Evolutionary conservation across 2,329 filamentous ascomycete species (phyloP).

Genomic region (Botrytis galanthina): DNA sequence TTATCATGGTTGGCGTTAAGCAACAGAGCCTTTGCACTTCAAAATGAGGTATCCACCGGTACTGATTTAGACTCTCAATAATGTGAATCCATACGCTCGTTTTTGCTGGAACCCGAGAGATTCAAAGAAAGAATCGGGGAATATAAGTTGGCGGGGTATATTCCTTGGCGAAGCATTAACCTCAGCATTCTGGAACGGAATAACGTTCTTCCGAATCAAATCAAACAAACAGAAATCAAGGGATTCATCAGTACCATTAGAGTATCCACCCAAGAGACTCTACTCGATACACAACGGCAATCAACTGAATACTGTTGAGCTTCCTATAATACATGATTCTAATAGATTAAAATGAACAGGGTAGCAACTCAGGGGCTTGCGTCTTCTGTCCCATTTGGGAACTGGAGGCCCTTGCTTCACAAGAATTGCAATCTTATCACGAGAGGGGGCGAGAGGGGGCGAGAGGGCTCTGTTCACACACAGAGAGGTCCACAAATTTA

Average conservation of each 20-base stretch:
- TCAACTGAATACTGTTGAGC: background rate
- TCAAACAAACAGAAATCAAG: background rate
- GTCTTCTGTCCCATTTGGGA: background rate
- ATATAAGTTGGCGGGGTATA: background rate
- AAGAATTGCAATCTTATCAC: background rate
- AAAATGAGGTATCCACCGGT: too few relatives aligned
- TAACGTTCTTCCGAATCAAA: background rate
- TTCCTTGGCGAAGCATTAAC: background rate
- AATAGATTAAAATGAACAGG: background rate
- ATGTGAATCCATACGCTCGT: background rate
- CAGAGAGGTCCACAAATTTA: background rate
- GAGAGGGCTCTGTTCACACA: background rate
- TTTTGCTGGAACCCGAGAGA: background rate
- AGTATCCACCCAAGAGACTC: background rate
- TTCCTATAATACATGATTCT: background rate
- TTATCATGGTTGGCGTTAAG: background rate
- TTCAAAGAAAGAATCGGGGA: background rate
- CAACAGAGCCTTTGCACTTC: background rate
- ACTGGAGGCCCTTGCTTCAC: background rate
- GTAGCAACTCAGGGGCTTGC: background rate
- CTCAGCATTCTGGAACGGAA: background rate
- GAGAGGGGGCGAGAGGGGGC: too few relatives aligned
- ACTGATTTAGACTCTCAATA: background rate
- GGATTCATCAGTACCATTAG: background rate
- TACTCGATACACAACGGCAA: background rate